A percentile compares a stretch with the other conserved stretches of the same genome.
Evolutionary conservation across 2,329 filamentous ascomycete species (phyloP).

Genomic region (Penicillium sumatraense): DNA sequence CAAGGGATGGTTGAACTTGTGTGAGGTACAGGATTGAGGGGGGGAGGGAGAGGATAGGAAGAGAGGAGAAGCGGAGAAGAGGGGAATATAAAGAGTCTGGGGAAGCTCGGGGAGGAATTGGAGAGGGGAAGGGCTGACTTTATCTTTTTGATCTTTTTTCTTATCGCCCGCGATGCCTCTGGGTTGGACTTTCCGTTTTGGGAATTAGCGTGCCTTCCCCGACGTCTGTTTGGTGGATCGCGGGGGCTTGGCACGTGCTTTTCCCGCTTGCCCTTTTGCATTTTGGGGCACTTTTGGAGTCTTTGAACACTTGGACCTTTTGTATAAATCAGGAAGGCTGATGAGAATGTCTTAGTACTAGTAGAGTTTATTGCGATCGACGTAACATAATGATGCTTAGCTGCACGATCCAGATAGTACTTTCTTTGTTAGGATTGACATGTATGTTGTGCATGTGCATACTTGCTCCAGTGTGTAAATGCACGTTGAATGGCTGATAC

Average conservation of each 20-base stretch:
- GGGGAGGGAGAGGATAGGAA: background rate
- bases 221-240: background rate
- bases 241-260: constrained; percentile 2
- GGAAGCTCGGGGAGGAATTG: constrained; percentile 2
- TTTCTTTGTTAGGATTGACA: background rate
- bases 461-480: background rate
- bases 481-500: background rate
- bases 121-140: constrained; percentile 11
- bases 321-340: background rate
- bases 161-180: constrained; percentile 10
- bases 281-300: background rate
- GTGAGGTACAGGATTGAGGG: no score
- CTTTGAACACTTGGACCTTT: no score
- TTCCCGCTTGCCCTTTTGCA: no score
- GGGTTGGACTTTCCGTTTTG: constrained; percentile 35
- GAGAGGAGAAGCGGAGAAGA: background rate
- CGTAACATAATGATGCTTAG: background rate
- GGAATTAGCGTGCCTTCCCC: constrained; percentile 18
- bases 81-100: constrained; percentile 6
- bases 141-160: constrained; percentile 21
- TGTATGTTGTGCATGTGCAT: background rate
- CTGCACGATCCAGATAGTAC: background rate
- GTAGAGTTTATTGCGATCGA: background rate
- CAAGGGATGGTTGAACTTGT: background rate
- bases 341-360: background rate